These are phyloP conservation scores for Euphorbia peplus DNA, from an alignment of 345 rosid species.

Conservation along the genomic window DNA sequence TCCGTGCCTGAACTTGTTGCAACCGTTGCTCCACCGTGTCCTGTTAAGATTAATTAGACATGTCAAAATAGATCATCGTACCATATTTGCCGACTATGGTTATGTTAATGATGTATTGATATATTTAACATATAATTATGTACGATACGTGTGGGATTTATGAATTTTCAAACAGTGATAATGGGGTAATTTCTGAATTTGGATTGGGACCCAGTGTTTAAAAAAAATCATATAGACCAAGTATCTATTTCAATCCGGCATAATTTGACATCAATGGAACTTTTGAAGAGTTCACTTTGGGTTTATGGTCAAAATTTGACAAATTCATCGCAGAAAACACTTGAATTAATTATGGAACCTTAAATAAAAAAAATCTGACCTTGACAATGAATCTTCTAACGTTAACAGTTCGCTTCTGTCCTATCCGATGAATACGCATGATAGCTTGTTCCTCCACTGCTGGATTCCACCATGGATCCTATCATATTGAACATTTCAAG, in stretches of 20 bases:
- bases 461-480: slow-evolving; percentile 86
- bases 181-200: neutral
- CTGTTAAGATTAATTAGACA: slow-evolving; percentile 29
- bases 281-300: neutral
- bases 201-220: neutral
- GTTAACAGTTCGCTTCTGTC: slow-evolving; percentile 50
- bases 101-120: no score
- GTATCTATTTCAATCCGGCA: neutral
- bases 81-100: no score
- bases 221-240: neutral
- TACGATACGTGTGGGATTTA: no score
- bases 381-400: slow-evolving; percentile 57
- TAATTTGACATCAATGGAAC: neutral
- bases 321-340: neutral
- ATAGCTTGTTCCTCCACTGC: slow-evolving; percentile 72
- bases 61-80: no score
- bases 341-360: neutral
- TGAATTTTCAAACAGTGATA: no score
- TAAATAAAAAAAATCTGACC: slow-evolving; percentile 22
- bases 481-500: neutral
- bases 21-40: slow-evolving; percentile 54
- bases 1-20: slow-evolving; percentile 69
- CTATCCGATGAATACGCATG: slow-evolving; percentile 61
- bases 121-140: no score
- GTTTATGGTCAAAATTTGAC: slow-evolving; percentile 4